phyloP scores from a whole-genome alignment of 2,329 filamentous ascomycete species.

The Aspergillus thermomutatus region DNA sequence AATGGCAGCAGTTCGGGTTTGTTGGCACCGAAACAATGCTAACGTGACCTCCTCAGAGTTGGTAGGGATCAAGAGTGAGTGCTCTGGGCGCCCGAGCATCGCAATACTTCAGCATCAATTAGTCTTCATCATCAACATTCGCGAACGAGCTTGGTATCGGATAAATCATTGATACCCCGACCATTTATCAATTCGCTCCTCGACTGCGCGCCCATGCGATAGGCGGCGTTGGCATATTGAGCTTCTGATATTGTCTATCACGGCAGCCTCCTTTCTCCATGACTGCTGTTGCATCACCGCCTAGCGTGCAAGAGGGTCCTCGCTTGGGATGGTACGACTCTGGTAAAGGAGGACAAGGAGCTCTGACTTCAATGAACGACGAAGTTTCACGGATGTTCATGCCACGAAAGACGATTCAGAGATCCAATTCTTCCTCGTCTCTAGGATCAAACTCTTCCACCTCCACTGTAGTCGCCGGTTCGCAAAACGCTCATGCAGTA shows the following conservation, averaged over 20 bases:
- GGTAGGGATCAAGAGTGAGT: conserved; percentile 9
- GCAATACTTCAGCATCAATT: not conserved
- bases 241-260: conserved; percentile 11
- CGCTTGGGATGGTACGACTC: conserved; percentile 59
- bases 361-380: conserved; percentile 73
- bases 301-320: conserved; percentile 60
- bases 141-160: not conserved
- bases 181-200: conserved; percentile 4
- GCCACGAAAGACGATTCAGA: conserved; percentile 80
- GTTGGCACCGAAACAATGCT: conserved; percentile 22
- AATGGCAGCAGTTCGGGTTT: conserved; percentile 10
- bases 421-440: conserved; percentile 88
- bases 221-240: conserved; percentile 6
- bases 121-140: not conserved
- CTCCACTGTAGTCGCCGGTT: conserved; percentile 33
- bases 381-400: conserved; percentile 84
- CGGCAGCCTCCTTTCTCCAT: conserved; percentile 43
- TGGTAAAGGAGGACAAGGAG: conserved; percentile 57
- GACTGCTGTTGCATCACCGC: conserved; percentile 65
- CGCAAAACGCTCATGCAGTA: conserved; percentile 37
- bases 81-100: conserved; percentile 7
- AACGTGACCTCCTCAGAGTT: conserved; percentile 31
- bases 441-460: conserved; percentile 62
- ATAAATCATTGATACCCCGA: not conserved
- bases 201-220: conserved; percentile 13